Percentiles rank a stretch among this genome's conserved stretches.
These are phyloP conservation scores for Botrytis cinerea DNA, from an alignment of 2,329 filamentous ascomycete species.

Conservation along the genomic window DNA sequence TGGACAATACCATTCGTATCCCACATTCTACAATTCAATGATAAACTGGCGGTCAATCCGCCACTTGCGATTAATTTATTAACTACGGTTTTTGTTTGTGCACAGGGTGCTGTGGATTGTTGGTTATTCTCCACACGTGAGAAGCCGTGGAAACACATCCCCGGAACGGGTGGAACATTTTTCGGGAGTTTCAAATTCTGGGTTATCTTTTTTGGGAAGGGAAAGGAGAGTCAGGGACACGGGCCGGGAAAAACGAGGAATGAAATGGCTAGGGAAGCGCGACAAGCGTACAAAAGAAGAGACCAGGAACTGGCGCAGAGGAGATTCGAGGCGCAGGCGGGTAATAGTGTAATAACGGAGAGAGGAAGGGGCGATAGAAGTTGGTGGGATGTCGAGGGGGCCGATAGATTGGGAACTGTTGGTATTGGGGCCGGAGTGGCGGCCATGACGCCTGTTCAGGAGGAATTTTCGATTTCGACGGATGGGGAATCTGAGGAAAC, in stretches of 20 bases:
- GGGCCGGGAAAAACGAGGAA: constrained; percentile 52
- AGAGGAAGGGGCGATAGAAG: constrained; percentile 37
- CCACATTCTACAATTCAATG: constrained; percentile 61
- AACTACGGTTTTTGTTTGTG: constrained; percentile 58
- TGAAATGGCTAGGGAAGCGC: constrained; percentile 54
- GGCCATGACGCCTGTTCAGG: constrained; percentile 34
- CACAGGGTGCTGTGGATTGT: constrained; percentile 69
- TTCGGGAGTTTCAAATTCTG: constrained; percentile 43
- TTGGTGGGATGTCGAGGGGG: constrained; percentile 42
- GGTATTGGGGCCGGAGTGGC: not conserved
- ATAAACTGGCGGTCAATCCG: constrained; percentile 51
- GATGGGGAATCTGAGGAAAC: constrained; percentile 1
- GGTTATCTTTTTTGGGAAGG: constrained; percentile 31
- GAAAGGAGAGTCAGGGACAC: constrained; percentile 37
- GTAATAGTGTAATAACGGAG: constrained; percentile 22
- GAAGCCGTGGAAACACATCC: constrained; percentile 66
- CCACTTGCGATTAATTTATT: constrained; percentile 59
- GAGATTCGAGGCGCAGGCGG: constrained; percentile 37
- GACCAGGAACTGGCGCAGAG: constrained; percentile 49
- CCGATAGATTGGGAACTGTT: constrained; percentile 25
- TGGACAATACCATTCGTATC: constrained; percentile 72
- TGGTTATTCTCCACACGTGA: constrained; percentile 69
- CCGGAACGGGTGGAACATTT: constrained; percentile 45
- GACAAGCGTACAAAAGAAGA: constrained; percentile 50
- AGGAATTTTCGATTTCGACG: constrained; percentile 28